Base-by-base conservation (phyloP, 2,329 filamentous ascomycete species). In the Colletotrichum costaricense region DNA sequence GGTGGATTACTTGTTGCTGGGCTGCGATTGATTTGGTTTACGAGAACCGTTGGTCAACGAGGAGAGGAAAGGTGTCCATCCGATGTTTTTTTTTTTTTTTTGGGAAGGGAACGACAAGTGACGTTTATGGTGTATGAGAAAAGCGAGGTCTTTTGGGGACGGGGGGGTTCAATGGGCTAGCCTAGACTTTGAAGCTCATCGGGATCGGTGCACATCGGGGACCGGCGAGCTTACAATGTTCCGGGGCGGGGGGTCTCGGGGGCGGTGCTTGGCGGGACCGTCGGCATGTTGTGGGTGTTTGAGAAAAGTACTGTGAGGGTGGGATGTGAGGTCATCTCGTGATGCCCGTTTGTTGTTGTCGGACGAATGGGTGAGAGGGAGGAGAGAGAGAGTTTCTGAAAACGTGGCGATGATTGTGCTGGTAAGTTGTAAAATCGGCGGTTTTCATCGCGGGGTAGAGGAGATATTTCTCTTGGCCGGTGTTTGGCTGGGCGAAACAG, bases 401-500 rank as follows among this genome's bases (percentile, higher is more conserved):
- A 46, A 19, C 4, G 42, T n/a, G 42, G 16, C 42, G 42, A n/a
- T n/a, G 6, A 19, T 9, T 3, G 8, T n/a, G 19, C 42, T 49
- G 19, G 42, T 49, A 19, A n/a, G 16, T 49, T 49, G 42, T n/a
- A 5, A 22, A 52, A n/a, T 54, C 33, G 22, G 46, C 8, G 33
- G 12, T 38, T 19, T 2, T 19, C 5, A 19, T n/a, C 42, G 42
- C 42, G 16, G 42, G 42, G 65, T 56, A 52, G 56, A 35, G 58
- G 52, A 11, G 26, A 8, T 2, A 22, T 8, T 14, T 33, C 28
- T 63, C 63, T 57, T 60, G 35, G 63, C n/a, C 3, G 19, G 11
- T 35, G 67, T 64, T 66, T 66, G 60, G 62, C 60, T 54, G 42
- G 67, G 60, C 60, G 56, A 62, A 73, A 70, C 46, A 38, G 46